These are phyloP conservation scores for Scutellaria minor DNA, from an alignment of 257 asterid species.

Conservation along the genomic window DNA sequence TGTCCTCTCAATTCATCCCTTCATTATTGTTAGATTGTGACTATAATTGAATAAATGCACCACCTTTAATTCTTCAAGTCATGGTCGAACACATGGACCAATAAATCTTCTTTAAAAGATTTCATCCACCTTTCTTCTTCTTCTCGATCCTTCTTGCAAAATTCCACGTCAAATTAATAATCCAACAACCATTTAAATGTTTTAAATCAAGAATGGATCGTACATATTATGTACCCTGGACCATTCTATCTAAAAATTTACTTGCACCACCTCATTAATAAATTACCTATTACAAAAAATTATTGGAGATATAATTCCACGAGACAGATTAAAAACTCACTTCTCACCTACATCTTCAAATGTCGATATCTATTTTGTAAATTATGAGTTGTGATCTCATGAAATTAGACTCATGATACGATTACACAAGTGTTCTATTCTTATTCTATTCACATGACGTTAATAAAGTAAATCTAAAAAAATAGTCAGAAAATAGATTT, in stretches of 20 bases:
- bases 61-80: slow-evolving; percentile 13
- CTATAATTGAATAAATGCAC: neutral
- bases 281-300: no score
- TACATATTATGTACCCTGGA: neutral
- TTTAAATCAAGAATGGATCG: neutral
- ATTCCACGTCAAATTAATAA: slow-evolving; percentile 3
- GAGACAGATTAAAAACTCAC: no score
- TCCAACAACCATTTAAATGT: slow-evolving; percentile 1
- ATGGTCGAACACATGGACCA: slow-evolving; percentile 34
- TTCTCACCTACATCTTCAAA: no score
- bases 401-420: no score
- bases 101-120: slow-evolving; percentile 33
- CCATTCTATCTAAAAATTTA: neutral
- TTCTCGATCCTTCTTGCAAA: neutral
- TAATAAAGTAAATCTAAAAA: no score
- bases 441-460: no score
- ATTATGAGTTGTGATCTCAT: no score
- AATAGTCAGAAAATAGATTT: no score
- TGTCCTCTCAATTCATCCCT: neutral
- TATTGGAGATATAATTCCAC: no score
- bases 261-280: neutral
- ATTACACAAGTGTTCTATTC: no score
- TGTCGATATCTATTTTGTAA: no score
- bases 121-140: neutral
- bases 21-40: slow-evolving; percentile 24